Base-by-base conservation (phyloP, 352 stramenopile species). In the Pythium pyrilobum region DNA sequence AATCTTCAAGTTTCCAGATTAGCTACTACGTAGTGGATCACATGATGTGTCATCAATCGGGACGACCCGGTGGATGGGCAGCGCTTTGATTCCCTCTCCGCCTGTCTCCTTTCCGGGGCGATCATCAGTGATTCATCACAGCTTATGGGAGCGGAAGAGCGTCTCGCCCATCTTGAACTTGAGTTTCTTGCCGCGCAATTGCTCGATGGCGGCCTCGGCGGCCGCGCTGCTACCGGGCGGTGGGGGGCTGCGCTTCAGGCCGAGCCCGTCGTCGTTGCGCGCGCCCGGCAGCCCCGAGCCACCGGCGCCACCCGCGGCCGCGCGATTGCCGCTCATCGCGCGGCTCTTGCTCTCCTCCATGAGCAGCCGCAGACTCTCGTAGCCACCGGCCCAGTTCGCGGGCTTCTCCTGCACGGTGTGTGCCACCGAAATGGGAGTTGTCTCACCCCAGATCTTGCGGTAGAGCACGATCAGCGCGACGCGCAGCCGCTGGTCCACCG, bases 341-440 rank as follows among this genome's bases (percentile, higher is more conserved):
- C 76, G 73, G 51, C 70, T 86, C 70, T 86, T 89, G 65, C 74
- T 93, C 33, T 91, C 79, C 48, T 94, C 84, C 74, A 94, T 92
- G 65, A 94, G 83, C 13, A 81, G 45, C 8, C 84, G 79, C 48
- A 94, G 63, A 31, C 76, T 89, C 48, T 92, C 81, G 42, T 89
- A 94, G 24, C 84, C 81, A 12, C 84, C 81, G 0, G 84, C 81
- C 77, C 79, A 94, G 52, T 90, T 80, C 20, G 64, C 58, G 5
- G 71, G 58, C 38, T 94, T 94, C 28, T 94, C 81, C 38, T 89
- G 77, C 39, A 92, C 84, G 1, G 80, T 91, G 62, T 92, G 81
- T 6, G 80, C 81, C 15, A 94, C 72, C 1, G 81, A 72, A 32
- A 91, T 80, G 3, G 84, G 81, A 38, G 84, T 94, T 20, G 74